Percentiles rank a stretch among this genome's conserved stretches.
Conservation (phyloP, 129 eudicot genomes). For the Escallonia herrerae region DNA sequence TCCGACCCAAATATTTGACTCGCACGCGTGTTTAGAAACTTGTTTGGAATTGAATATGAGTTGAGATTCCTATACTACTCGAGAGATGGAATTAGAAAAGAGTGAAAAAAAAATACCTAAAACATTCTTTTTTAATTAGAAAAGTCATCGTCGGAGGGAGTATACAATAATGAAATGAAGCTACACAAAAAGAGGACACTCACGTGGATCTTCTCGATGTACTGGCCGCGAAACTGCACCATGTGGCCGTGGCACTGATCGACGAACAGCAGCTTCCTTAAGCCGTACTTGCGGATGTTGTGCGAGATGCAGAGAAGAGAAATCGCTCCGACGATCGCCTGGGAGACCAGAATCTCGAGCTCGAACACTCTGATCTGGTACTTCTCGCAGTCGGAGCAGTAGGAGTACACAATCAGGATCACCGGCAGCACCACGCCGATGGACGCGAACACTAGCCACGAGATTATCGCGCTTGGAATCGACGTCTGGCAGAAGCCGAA, state of each 20-base stretch:
- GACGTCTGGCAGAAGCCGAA: constrained; percentile 41
- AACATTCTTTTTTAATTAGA: no score
- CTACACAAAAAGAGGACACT: constrained; percentile 6
- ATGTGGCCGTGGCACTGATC: constrained; percentile 25
- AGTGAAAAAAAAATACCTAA: no score
- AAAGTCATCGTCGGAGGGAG: no score
- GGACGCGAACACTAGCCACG: constrained; percentile 29
- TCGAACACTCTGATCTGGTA: constrained; percentile 40
- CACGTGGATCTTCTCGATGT: constrained; percentile 37
- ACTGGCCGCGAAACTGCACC: constrained; percentile 29
- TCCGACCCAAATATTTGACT: no score
- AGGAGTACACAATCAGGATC: constrained; percentile 10
- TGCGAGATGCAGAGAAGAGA: constrained; percentile 51
- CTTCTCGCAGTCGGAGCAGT: constrained; percentile 36
- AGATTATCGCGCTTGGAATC: constrained; percentile 14
- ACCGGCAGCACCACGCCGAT: constrained; percentile 30
- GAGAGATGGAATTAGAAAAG: no score
- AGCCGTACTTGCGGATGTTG: constrained; percentile 44
- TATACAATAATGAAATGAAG: no score
- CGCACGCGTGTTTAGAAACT: no score
- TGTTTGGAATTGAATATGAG: no score
- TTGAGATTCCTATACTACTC: no score
- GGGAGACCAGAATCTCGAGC: constrained; percentile 37
- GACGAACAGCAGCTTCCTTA: constrained; percentile 42
- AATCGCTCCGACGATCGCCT: constrained; percentile 37